Base-by-base conservation (phyloP, 2,329 filamentous ascomycete species). In the Fonsecaea monophora region DNA sequence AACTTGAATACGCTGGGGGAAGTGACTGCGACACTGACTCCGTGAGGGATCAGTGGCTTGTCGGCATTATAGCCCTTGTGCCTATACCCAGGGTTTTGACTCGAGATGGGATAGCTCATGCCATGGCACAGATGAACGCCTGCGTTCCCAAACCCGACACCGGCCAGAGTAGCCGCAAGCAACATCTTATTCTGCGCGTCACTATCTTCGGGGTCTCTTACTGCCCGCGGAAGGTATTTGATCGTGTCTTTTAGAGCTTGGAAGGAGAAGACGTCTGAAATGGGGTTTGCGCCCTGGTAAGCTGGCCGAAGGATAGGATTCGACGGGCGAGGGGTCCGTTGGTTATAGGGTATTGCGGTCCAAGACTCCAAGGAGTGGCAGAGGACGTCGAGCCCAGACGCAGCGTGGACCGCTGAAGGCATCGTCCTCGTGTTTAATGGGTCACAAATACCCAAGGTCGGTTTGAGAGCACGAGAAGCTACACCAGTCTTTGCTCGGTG, bases 51-150 rank as follows among this genome's bases (percentile, higher is more conserved):
- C 73, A 99, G 90, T 9, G 91, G 88, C 21, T 62, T 70, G 30
- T 87, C 80, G 6, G 96, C 88, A 1, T 89, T 82, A 78, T 99
- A 99, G n/a, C 95, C 95, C 0, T 85, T 79, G 77, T 99, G 95
- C 74, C 88, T 89, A 81, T 98, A 98, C 4, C 90, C 90, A 0
- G 92, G 92, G 77, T 99, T 99, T 77, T 97, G 94, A 35, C 93
- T 92, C 0, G 92, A 96, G 75, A 99, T 97, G 18, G 95, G 95
- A 76, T 99, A 99, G 25, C 92, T 96, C 94, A 99, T 98, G 77
- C 94, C 90, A 76, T 92, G 90, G 77, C 90, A 92, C 8, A 92
- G 83, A 81, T 99, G 95, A 2, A 99, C 95, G 58, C 96, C 95
- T 1, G 96, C 96, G 74, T 99, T 99, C 21, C 96, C 95, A 77